phyloP scores from a whole-genome alignment of 2,329 filamentous ascomycete species.

The Stachybotrys chlorohalonatus region DNA sequence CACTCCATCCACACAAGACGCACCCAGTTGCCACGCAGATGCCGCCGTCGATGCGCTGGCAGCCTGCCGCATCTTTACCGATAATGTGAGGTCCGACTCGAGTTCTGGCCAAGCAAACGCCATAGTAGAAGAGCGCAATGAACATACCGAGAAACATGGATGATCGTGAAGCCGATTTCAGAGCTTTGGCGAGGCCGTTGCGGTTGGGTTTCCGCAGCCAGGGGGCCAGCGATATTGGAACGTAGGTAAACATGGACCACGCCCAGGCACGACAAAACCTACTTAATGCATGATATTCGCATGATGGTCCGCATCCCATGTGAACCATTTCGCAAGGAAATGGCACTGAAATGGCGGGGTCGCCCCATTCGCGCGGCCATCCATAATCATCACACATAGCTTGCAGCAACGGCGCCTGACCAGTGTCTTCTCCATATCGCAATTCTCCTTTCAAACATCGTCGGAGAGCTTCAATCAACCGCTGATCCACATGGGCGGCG shows the following conservation, averaged over 20 bases:
- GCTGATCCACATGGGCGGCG: constrained; percentile 64
- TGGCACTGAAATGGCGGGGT: constrained; percentile 59
- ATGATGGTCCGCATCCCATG: constrained; percentile 64
- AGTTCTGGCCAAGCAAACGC: constrained; percentile 69
- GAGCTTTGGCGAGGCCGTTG: constrained; percentile 38
- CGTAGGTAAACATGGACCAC: constrained; percentile 68
- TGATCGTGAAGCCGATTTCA: constrained; percentile 57
- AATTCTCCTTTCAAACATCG: constrained; percentile 54
- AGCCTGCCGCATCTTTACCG: constrained; percentile 35
- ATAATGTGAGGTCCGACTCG: constrained; percentile 62
- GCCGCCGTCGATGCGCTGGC: constrained; percentile 49
- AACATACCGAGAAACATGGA: constrained; percentile 72
- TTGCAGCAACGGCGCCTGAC: constrained; percentile 57
- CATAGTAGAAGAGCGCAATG: constrained; percentile 75
- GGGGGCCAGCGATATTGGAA: constrained; percentile 64
- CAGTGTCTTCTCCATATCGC: constrained; percentile 65
- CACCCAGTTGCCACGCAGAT: constrained; percentile 66
- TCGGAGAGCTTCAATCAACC: constrained; percentile 66
- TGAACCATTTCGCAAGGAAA: constrained; percentile 81
- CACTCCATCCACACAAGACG: constrained; percentile 71
- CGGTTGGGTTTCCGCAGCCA: constrained; percentile 39
- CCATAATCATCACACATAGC: constrained; percentile 64
- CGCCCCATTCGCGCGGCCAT: constrained; percentile 62
- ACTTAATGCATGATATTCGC: constrained; percentile 63
- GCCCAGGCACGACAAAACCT: constrained; percentile 62